Percentiles rank a stretch among this genome's conserved stretches.
Evolutionary conservation across 495 filamentous ascomycete genomes (phyloP).

Genomic region (Hypoxylon fragiforme): DNA sequence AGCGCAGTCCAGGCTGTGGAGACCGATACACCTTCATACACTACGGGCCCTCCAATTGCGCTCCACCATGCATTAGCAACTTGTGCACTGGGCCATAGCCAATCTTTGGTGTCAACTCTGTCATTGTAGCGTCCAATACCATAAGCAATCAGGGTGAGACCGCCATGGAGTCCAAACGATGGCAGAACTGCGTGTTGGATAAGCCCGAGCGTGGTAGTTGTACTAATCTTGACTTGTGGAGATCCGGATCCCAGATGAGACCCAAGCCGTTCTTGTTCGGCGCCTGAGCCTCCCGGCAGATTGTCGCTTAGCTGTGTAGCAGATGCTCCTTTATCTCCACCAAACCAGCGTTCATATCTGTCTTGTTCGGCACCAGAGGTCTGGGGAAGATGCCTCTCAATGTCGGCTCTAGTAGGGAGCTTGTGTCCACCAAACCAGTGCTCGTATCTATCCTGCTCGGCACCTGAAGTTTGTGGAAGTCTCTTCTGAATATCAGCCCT

Average conservation of each 20-base stretch:
- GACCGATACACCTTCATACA: conserved; percentile 45
- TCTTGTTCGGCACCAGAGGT: conserved; percentile 28
- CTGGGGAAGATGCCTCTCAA: conserved; percentile 21
- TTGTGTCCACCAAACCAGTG: conserved; percentile 29
- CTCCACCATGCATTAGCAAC: conserved; percentile 63
- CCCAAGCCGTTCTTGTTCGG: conserved; percentile 25
- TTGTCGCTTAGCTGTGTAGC: conserved; percentile 6
- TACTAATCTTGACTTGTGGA: conserved; percentile 1
- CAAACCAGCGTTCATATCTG: conserved; percentile 25
- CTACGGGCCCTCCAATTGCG: conserved; percentile 52
- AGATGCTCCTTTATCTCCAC: conserved; percentile 8
- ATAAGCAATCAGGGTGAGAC: conserved; percentile 47
- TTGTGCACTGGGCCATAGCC: conserved; percentile 58
- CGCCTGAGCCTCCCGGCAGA: conserved; percentile 14
- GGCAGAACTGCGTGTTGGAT: conserved; percentile 24
- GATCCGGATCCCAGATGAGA: conserved; percentile 12
- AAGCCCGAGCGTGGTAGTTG: conserved; percentile 23
- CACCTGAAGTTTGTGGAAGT: conserved; percentile 23
- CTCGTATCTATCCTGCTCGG: conserved; percentile 34
- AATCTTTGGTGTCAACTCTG: conserved; percentile 60
- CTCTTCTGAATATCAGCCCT: conserved; percentile 19
- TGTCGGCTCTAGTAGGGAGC: conserved; percentile 25
- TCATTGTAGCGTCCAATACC: conserved; percentile 49
- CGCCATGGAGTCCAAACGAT: conserved; percentile 22
- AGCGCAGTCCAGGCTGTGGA: conserved; percentile 47